phyloP scores from a whole-genome alignment of 768 basidiomycete genomes.

The Pilatotrama ljubarskyi region DNA sequence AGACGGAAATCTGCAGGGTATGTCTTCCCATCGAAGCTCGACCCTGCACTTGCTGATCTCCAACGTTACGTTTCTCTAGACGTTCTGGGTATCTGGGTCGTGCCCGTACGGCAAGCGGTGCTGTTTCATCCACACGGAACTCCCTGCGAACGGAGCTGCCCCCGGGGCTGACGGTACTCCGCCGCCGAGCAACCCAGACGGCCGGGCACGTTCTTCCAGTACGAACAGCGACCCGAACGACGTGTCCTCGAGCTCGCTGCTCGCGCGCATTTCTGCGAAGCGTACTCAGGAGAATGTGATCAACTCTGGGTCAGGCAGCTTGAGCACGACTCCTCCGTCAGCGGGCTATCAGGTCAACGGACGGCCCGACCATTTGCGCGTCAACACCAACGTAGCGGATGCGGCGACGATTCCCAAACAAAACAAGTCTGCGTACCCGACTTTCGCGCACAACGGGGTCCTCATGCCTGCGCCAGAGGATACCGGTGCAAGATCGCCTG shows the following conservation, averaged over 20 bases:
- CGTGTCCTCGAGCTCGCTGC: slow-evolving; percentile 65
- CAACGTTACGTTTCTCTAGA: slow-evolving; percentile 42
- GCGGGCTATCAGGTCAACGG: slow-evolving; percentile 41
- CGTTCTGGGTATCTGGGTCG: slow-evolving; percentile 92
- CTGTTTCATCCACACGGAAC: slow-evolving; percentile 91
- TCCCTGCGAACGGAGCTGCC: slow-evolving; percentile 62
- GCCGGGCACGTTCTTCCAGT: slow-evolving; percentile 65
- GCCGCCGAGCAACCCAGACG: slow-evolving; percentile 46
- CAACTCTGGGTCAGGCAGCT: slow-evolving; percentile 31
- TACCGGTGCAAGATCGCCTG: slow-evolving; percentile 64
- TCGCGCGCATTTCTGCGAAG: slow-evolving; percentile 75
- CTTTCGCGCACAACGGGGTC: slow-evolving; percentile 54
- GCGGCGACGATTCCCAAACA: slow-evolving; percentile 59
- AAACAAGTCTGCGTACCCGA: slow-evolving; percentile 86
- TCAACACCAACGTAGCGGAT: slow-evolving; percentile 67
- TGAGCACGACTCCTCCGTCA: slow-evolving; percentile 48
- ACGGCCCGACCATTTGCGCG: slow-evolving; percentile 69
- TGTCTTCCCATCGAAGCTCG: slow-evolving; percentile 29
- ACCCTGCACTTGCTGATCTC: background rate
- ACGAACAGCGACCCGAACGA: slow-evolving; percentile 80
- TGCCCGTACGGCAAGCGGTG: slow-evolving; percentile 92
- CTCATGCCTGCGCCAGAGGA: slow-evolving; percentile 61
- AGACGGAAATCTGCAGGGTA: slow-evolving; percentile 92
- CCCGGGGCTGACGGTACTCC: slow-evolving; percentile 55
- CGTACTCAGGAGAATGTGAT: slow-evolving; percentile 49